These are phyloP conservation scores for Tulasnella sp. DNA, from an alignment of 768 basidiomycete genomes.

Conservation along the genomic window DNA sequence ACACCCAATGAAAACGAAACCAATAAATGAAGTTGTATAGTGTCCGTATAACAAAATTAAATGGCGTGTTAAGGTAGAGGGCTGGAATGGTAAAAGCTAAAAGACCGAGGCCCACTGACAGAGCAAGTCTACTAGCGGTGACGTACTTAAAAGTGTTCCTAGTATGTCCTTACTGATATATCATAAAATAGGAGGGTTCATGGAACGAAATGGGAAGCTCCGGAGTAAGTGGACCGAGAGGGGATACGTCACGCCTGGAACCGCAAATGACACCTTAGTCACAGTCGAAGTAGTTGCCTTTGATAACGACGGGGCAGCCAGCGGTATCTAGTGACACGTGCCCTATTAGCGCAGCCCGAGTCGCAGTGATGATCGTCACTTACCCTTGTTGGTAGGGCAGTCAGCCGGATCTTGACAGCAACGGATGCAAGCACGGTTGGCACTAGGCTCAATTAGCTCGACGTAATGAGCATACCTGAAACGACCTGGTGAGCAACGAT, in stretches of 20 bases:
- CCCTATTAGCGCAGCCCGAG: background rate
- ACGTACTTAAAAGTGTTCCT: too few species aligned
- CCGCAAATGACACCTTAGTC: background rate
- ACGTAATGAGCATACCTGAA: constrained; percentile 12
- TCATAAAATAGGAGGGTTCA: too few species aligned
- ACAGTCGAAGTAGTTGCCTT: constrained; percentile 4
- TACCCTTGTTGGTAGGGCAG: constrained; percentile 11
- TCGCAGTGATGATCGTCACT: background rate
- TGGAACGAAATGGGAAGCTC: too few species aligned
- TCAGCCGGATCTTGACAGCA: constrained; percentile 15
- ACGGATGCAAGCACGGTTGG: constrained; percentile 15
- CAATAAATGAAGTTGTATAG: too few species aligned
- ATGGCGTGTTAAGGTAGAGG: too few species aligned
- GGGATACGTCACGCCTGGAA: background rate
- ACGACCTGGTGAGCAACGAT: background rate
- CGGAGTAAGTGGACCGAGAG: too few species aligned
- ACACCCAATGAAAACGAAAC: too few species aligned
- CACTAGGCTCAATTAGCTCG: constrained; percentile 13
- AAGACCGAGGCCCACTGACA: too few species aligned
- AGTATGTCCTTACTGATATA: too few species aligned
- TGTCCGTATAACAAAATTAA: too few species aligned
- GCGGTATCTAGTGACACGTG: constrained; percentile 3
- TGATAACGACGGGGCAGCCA: constrained; percentile 11
- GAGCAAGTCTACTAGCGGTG: too few species aligned
- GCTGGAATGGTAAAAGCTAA: too few species aligned